phyloP scores from a whole-genome alignment of 2,329 filamentous ascomycete species.

The Emergomyces pasteurianus region DNA sequence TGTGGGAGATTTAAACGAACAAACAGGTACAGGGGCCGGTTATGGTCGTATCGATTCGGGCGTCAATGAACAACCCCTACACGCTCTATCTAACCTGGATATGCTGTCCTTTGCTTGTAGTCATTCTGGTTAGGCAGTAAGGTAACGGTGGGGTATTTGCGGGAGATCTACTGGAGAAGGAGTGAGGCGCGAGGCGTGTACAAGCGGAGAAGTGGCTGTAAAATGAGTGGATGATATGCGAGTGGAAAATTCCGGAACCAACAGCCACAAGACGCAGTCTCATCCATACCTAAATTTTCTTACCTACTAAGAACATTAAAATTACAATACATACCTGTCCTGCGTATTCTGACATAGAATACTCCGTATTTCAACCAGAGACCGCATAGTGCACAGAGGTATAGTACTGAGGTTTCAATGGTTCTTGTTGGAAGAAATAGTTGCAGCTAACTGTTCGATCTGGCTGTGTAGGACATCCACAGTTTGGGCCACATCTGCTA shows the following conservation, averaged over 20 bases:
- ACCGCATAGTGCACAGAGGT: neutral
- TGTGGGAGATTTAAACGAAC: neutral
- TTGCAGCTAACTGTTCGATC: conserved; percentile 23
- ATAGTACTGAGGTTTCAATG: neutral
- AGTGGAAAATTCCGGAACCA: conserved; percentile 4
- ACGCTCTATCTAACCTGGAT: neutral
- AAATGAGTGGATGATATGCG: neutral
- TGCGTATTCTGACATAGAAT: neutral
- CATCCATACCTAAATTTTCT: neutral
- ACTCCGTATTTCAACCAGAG: neutral
- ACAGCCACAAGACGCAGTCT: conserved; percentile 1
- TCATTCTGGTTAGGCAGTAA: neutral
- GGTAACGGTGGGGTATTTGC: conserved; percentile 6
- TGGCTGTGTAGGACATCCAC: conserved; percentile 25
- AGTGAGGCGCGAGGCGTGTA: conserved; percentile 7
- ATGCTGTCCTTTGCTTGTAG: neutral
- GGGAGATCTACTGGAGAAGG: conserved; percentile 8
- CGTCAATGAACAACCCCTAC: neutral
- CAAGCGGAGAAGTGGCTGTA: conserved; percentile 1
- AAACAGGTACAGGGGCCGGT: neutral
- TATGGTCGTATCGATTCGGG: neutral
- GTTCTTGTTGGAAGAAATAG: conserved; percentile 10
- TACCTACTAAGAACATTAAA: neutral
- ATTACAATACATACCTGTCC: neutral
- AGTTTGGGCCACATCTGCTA: conserved; percentile 23